Percentiles rank a stretch among this genome's conserved stretches.
Evolutionary conservation across 768 basidiomycete genomes (phyloP).

Genomic region (Plicaturopsis crispa): DNA sequence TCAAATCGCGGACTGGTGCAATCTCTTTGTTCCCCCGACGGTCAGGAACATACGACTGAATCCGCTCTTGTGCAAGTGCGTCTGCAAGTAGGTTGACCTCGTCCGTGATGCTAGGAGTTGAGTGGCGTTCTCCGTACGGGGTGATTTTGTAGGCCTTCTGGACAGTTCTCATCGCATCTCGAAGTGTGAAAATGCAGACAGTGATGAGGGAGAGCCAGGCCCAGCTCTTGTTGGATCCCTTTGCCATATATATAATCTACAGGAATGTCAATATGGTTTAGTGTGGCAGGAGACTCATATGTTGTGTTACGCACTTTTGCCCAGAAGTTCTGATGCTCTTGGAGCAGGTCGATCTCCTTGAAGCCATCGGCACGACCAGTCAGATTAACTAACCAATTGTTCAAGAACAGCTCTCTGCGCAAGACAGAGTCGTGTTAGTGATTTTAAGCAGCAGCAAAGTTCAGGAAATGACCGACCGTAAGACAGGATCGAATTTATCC

Average conservation of each 20-base stretch:
- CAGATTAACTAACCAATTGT: slow-evolving; percentile 18
- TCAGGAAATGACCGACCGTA: slow-evolving; percentile 4
- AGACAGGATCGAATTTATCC: slow-evolving; percentile 1
- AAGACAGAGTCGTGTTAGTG: no score
- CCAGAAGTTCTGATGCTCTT: no score
- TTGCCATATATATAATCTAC: slow-evolving; percentile 8
- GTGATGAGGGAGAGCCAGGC: slow-evolving; percentile 10
- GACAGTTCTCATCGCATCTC: slow-evolving; percentile 8
- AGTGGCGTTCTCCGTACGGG: slow-evolving; percentile 4
- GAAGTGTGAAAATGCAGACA: slow-evolving; percentile 10
- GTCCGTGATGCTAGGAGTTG: slow-evolving; percentile 3
- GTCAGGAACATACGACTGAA: slow-evolving; percentile 6
- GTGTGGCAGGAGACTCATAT: no score
- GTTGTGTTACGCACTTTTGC: slow-evolving; percentile 10
- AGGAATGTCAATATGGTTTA: no score
- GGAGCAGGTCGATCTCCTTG: slow-evolving; percentile 20
- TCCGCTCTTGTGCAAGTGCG: slow-evolving; percentile 3
- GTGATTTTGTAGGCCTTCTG: slow-evolving; percentile 9
- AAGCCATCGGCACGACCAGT: slow-evolving; percentile 9
- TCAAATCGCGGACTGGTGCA: slow-evolving; percentile 5
- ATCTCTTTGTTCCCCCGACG: slow-evolving; percentile 3
- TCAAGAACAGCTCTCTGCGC: slow-evolving; percentile 6
- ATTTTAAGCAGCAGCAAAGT: no score
- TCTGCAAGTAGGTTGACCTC: slow-evolving; percentile 7
- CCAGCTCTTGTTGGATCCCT: slow-evolving; percentile 9